Evolutionary conservation across 2,329 filamentous ascomycete genomes (phyloP).

Genomic region (Trichoderma atrobrunneum): DNA sequence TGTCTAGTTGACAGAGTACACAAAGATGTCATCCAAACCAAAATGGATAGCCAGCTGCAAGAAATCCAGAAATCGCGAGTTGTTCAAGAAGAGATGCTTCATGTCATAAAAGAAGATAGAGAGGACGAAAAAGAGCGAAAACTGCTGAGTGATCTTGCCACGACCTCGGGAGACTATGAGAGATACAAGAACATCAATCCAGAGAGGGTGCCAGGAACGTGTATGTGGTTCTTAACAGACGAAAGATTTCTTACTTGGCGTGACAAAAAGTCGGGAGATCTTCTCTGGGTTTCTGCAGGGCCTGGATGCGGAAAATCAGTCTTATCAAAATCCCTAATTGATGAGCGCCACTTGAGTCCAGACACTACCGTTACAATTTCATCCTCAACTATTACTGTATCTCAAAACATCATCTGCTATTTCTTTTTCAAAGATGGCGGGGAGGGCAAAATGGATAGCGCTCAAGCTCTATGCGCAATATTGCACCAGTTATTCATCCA

Average conservation of each 20-base stretch:
- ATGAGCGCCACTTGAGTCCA: constrained; percentile 22
- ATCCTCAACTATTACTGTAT: not conserved
- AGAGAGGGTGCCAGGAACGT: constrained; percentile 30
- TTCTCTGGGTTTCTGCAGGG: constrained; percentile 35
- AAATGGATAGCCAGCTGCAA: not conserved
- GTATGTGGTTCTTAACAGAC: constrained; percentile 34
- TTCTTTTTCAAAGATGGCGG: constrained; percentile 37
- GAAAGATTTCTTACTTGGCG: constrained; percentile 29
- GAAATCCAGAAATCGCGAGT: constrained; percentile 3
- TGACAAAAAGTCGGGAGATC: constrained; percentile 20
- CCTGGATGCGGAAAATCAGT: constrained; percentile 36
- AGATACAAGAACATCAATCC: constrained; percentile 31
- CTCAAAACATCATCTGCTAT: constrained; percentile 25
- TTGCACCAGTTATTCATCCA: constrained; percentile 30
- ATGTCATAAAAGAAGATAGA: not conserved
- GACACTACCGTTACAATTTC: not conserved
- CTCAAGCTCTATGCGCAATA: constrained; percentile 26
- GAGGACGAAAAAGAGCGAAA: not conserved
- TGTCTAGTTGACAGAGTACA: not conserved
- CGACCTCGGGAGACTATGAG: constrained; percentile 25
- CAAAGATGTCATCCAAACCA: not conserved
- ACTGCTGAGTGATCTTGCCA: constrained; percentile 23
- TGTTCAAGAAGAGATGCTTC: not conserved
- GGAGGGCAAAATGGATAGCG: constrained; percentile 22
- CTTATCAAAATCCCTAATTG: constrained; percentile 27